Percentiles rank a stretch among this genome's conserved stretches.
These are phyloP conservation scores for Bondarzewia mesenterica DNA, from an alignment of 1,284 basidiomycete species.

Conservation along the genomic window DNA sequence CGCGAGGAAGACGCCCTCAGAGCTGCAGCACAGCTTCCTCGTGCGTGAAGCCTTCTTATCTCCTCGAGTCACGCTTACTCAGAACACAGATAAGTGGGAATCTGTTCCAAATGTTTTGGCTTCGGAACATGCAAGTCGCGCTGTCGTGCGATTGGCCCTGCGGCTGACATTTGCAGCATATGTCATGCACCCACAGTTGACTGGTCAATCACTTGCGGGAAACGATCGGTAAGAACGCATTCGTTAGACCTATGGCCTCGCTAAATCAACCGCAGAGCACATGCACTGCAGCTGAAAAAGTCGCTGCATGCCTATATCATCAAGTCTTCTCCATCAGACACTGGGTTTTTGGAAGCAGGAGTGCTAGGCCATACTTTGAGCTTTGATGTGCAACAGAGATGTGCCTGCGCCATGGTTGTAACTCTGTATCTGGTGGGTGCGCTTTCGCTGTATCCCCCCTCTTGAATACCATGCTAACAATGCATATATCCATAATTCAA, in stretches of 20 bases:
- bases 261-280: background rate
- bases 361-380: background rate
- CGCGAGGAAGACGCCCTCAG: constrained; percentile 41
- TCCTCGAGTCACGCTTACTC: background rate
- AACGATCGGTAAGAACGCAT: no score
- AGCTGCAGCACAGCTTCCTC: constrained; percentile 58
- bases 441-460: constrained; percentile 12
- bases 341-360: background rate
- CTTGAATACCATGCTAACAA: no score
- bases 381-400: constrained; percentile 8
- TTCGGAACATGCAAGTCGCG: constrained; percentile 44
- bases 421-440: constrained; percentile 47
- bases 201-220: background rate
- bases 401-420: constrained; percentile 42
- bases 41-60: constrained; percentile 28
- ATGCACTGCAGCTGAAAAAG: background rate
- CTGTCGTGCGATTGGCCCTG: constrained; percentile 47
- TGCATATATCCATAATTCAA: no score
- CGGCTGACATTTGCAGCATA: constrained; percentile 46
- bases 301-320: background rate
- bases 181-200: constrained; percentile 40
- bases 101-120: constrained; percentile 34
- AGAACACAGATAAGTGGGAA: constrained; percentile 40
- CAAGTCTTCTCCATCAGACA: background rate
- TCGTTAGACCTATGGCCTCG: no score